Base-by-base conservation (phyloP, 2,329 filamentous ascomycete genomes). In the Ophiostoma triangulosporum region DNA sequence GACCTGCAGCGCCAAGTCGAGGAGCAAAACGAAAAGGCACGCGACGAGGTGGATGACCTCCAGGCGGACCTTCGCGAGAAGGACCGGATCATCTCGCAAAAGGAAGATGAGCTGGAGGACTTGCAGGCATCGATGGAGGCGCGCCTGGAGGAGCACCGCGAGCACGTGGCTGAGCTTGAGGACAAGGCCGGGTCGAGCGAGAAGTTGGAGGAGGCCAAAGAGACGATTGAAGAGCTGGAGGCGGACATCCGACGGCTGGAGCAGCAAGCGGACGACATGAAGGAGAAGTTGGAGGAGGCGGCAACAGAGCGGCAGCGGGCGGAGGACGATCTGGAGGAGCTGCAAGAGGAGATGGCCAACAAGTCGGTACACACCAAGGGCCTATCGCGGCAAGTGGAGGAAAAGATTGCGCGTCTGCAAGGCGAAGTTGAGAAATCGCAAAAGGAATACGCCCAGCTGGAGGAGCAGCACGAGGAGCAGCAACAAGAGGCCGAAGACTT, bases 331-430 rank as follows among this genome's bases (percentile, higher is more conserved):
- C 68, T 84, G 15, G 74, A 81, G 60, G 80, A 84, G 61, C 72
- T 89, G 24, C 84, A 86, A 57, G 83, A 87, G 52, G 86, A 89
- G 61, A 80, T 89, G 75, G 77, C 84, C 22, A 83, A 90, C 67
- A 89, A 88, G 61, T 90, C 86, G 0, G 76, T 88, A 35, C 80
- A 80, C 52, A 86, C 84, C 12, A 88, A 86, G 63, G 84, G 83
- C 2, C 72, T 88, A 8, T 86, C 80, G 51, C 78, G 84, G 31
- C 85, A 90, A 66, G 75, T 88, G 17, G 84, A 90, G 61, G 84
- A 87, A 59, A 87, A 81, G 65, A 70, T 80, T 8, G 69, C 72
- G 51, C 79, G 80, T 31, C 69, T 90, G 9, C 83, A 89, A 60
- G 70, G 77, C 46, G 84, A 89, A 54, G 68, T 88, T 6, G 77